phyloP scores from a whole-genome alignment of 371 early-diverging fungal species.

The Apophysomyces variabilis region DNA sequence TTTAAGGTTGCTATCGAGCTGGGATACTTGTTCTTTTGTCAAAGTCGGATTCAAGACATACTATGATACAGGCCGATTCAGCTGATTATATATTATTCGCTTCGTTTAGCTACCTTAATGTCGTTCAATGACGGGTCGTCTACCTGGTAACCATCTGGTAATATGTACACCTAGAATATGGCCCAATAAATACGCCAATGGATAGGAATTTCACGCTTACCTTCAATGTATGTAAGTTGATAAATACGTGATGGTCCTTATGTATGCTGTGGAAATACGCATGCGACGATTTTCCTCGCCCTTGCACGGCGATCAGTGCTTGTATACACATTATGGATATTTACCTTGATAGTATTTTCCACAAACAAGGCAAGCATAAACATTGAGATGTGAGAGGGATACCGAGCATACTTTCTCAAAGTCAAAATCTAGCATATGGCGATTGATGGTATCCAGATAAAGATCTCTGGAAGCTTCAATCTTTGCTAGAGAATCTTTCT shows the following conservation, averaged over 20 bases:
- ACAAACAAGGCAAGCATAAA: constrained; percentile 97
- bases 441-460: constrained; percentile 74
- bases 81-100: too few relatives aligned
- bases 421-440: constrained; percentile 96
- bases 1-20: constrained; percentile 66
- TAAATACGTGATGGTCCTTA: constrained; percentile 96
- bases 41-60: constrained; percentile 87
- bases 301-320: constrained; percentile 33
- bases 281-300: constrained; percentile 89
- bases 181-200: not conserved
- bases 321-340: not conserved
- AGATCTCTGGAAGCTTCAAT: constrained; percentile 47
- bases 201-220: constrained; percentile 32
- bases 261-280: constrained; percentile 96
- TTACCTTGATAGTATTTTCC: constrained; percentile 96
- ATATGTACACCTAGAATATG: constrained; percentile 72
- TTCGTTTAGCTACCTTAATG: constrained; percentile 68
- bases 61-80: constrained; percentile 31
- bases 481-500: constrained; percentile 11
- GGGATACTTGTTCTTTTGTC: constrained; percentile 70
- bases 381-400: constrained; percentile 90
- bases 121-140: constrained; percentile 87
- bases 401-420: constrained; percentile 97
- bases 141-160: constrained; percentile 96
- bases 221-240: constrained; percentile 88